Base-by-base conservation (phyloP, 78 protist species). In the Goniomonas avonlea region DNA sequence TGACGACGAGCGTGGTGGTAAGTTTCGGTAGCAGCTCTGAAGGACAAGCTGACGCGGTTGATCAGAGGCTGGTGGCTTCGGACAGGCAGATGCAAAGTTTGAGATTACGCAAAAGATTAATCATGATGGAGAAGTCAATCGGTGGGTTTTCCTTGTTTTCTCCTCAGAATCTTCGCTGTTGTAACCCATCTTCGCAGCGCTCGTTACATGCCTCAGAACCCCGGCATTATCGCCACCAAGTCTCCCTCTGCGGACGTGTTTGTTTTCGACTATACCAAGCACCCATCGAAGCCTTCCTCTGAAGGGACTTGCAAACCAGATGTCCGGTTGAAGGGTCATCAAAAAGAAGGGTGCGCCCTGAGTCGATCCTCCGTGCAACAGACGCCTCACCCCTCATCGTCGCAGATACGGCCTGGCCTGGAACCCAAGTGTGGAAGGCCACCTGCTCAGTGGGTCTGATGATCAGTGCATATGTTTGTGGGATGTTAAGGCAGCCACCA, bases 101-200 rank as follows among this genome's bases (percentile, higher is more conserved):
- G 86, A 86, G 66, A 73, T 88, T 25, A 27, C 50, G 29, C 85
- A 89, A 59, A 27, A 39, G 27, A 94, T 94, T 47, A 84, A 73
- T 53, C 98, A 94, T 65, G 89, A 92, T 8, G 96, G 96, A 31
- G 98, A 92, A 41, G 93, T 93, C 18, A 88, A 95, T 73, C 81
- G 96, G 40, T 40, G 29, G 23, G 32, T 29, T 32, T 27, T 8
- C 32, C 38, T 29, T 4, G 5, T 7, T 9, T 5, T 4, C 21
- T 5, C 38, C 68, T 18, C 68, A 29, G 17, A 4, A 5, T 31
- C 17, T 4, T 9, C 60, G 60, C 34, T 5, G 5, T 4, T 4
- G 5, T 17, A 17, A n/a, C 63, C n/a, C 35, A 56, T 17, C 20
- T 5, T 2, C 53, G 7, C 37, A 60, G 88, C 13, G 96, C 97